Percentiles rank a stretch among this genome's conserved stretches.
phyloP scores from a whole-genome alignment of 2,329 filamentous ascomycete species.

The Pestalotiopsis sp. region DNA sequence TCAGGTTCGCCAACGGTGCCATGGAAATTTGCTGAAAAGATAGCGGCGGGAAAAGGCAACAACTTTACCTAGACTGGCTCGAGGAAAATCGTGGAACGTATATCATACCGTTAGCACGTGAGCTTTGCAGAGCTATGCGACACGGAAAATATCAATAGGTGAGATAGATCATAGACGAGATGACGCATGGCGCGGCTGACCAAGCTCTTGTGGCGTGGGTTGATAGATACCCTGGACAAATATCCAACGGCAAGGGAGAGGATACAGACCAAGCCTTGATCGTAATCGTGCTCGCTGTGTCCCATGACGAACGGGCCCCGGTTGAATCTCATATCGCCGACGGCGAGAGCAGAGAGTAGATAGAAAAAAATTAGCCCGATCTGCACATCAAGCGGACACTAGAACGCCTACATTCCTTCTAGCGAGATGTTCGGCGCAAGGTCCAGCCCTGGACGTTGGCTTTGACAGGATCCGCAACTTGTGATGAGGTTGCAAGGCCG shows the following conservation, averaged over 20 bases:
- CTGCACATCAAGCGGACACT: conserved; percentile 4
- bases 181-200: not conserved
- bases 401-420: conserved; percentile 6
- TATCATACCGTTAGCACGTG: no score
- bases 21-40: no score
- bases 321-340: not conserved
- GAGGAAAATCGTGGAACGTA: no score
- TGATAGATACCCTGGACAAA: not conserved
- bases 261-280: not conserved
- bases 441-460: conserved; percentile 2
- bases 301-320: not conserved
- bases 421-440: not conserved
- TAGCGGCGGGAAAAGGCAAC: no score
- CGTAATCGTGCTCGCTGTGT: not conserved
- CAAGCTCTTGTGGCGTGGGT: not conserved
- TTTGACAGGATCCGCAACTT: conserved; percentile 11
- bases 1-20: no score
- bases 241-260: not conserved
- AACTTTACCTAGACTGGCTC: no score
- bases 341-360: not conserved
- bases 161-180: not conserved
- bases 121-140: no score
- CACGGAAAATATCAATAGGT: not conserved
- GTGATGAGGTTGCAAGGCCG: conserved; percentile 7
- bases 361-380: not conserved